These are phyloP conservation scores for Fraxinus dipetala DNA, from an alignment of 305 asterid genomes.

Conservation along the genomic window DNA sequence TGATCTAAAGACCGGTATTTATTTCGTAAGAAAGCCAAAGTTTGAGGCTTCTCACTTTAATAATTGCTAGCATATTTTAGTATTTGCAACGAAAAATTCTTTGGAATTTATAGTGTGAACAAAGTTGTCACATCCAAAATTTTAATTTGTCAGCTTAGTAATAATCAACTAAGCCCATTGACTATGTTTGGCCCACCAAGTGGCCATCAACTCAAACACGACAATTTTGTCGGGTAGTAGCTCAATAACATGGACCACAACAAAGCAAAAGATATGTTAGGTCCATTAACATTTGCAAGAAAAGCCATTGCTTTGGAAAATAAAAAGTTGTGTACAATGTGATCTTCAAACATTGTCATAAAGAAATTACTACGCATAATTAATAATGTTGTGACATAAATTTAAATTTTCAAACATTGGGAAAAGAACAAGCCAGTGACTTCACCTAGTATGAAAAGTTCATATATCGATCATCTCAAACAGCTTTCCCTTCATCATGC, in stretches of 20 bases:
- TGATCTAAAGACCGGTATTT: not conserved
- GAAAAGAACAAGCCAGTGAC: not conserved
- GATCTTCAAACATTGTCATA: not conserved
- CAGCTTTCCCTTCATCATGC: not conserved
- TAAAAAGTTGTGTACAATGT: not conserved
- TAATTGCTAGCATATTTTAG: not conserved
- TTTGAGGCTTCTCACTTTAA: not conserved
- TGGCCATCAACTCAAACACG: not conserved
- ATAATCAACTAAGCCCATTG: not conserved
- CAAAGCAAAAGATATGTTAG: constrained; percentile 1
- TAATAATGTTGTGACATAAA: not conserved
- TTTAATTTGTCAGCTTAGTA: not conserved
- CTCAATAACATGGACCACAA: constrained; percentile 1
- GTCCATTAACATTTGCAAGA: constrained; percentile 2
- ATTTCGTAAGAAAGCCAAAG: not conserved
- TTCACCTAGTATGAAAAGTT: not conserved
- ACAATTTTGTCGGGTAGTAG: not conserved
- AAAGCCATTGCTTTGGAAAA: not conserved
- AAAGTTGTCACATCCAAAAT: not conserved
- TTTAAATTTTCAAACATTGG: not conserved
- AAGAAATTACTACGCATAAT: not conserved
- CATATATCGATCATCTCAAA: not conserved
- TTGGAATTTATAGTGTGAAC: not conserved
- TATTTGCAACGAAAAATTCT: not conserved
- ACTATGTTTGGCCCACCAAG: constrained; percentile 3